Evolutionary conservation across 768 basidiomycete genomes (phyloP).

Genomic region (Leccinum disarticulatum): DNA sequence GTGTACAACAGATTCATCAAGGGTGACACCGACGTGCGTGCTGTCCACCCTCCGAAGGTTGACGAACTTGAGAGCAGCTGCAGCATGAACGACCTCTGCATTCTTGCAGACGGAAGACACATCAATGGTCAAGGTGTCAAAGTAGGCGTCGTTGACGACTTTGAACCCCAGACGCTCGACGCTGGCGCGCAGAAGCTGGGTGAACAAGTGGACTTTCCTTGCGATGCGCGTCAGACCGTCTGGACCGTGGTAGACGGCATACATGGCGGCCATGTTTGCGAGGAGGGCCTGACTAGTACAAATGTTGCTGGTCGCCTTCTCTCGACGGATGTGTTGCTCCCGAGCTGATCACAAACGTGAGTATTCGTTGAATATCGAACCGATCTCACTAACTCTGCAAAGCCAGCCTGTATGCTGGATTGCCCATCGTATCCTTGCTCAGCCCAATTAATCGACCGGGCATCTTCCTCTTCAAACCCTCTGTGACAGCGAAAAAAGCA

Average conservation of each 20-base stretch:
- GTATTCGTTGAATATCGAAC: slow-evolving; percentile 2
- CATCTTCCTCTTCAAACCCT: slow-evolving; percentile 94
- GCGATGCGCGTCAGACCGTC: slow-evolving; percentile 83
- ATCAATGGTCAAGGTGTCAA: slow-evolving; percentile 87
- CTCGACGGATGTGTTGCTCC: slow-evolving; percentile 95
- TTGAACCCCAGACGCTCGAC: slow-evolving; percentile 76
- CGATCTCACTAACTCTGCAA: slow-evolving; percentile 74
- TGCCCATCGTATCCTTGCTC: slow-evolving; percentile 81
- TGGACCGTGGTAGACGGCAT: slow-evolving; percentile 95
- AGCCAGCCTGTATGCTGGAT: slow-evolving; percentile 88
- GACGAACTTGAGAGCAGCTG: slow-evolving; percentile 63
- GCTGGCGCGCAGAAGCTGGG: slow-evolving; percentile 68
- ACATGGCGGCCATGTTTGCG: slow-evolving; percentile 99
- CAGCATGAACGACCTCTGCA: slow-evolving; percentile 64
- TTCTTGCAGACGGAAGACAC: slow-evolving; percentile 58
- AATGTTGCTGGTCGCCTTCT: slow-evolving; percentile 98
- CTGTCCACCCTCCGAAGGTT: slow-evolving; percentile 82
- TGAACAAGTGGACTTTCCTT: slow-evolving; percentile 84
- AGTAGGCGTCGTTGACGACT: slow-evolving; percentile 70
- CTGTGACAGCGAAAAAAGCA: slow-evolving; percentile 94
- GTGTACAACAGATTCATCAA: slow-evolving; percentile 87
- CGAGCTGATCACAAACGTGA: slow-evolving; percentile 55
- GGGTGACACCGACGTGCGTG: slow-evolving; percentile 77
- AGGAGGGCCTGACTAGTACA: slow-evolving; percentile 97
- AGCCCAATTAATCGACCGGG: too few relatives aligned